Percentiles rank a stretch among this genome's conserved stretches.
Conservation (phyloP, 108 stramenopile genomes). For the Bacterosira constricta region DNA sequence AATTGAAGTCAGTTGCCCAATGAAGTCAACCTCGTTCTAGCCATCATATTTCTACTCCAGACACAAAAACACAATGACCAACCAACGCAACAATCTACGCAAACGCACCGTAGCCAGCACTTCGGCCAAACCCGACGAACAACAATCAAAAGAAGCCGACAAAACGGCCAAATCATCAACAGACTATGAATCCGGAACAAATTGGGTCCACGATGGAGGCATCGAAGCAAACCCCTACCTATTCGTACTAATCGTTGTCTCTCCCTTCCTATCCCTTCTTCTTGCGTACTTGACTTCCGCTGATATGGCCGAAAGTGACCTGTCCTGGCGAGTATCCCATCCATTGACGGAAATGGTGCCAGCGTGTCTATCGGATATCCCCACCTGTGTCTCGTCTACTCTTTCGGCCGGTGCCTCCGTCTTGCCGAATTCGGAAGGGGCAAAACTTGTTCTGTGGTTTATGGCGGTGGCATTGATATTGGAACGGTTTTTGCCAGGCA, state of each 20-base stretch:
- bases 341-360: conserved; percentile 52
- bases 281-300: conserved; percentile 53
- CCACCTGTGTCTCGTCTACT: conserved; percentile 25
- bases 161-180: not conserved
- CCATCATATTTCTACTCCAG: no score
- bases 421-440: conserved; percentile 43
- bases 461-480: conserved; percentile 79
- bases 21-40: no score
- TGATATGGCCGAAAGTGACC: conserved; percentile 37
- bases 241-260: conserved; percentile 49
- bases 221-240: conserved; percentile 66
- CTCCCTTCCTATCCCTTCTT: conserved; percentile 62
- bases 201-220: conserved; percentile 60
- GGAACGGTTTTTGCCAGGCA: conserved; percentile 85
- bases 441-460: conserved; percentile 61
- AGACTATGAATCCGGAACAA: conserved; percentile 59
- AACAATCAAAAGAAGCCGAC: not conserved
- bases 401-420: conserved; percentile 48
- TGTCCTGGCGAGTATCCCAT: conserved; percentile 35
- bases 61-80: conserved; percentile 15
- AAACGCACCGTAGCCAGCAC: conserved; percentile 17
- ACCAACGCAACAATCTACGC: conserved; percentile 33
- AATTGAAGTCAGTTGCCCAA: no score
- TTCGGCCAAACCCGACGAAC: not conserved
- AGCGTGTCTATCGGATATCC: conserved; percentile 25